Percentiles rank a stretch among this genome's conserved stretches.
phyloP scores from a whole-genome alignment of 257 asterid species.

The Voacanga thouarsii region DNA sequence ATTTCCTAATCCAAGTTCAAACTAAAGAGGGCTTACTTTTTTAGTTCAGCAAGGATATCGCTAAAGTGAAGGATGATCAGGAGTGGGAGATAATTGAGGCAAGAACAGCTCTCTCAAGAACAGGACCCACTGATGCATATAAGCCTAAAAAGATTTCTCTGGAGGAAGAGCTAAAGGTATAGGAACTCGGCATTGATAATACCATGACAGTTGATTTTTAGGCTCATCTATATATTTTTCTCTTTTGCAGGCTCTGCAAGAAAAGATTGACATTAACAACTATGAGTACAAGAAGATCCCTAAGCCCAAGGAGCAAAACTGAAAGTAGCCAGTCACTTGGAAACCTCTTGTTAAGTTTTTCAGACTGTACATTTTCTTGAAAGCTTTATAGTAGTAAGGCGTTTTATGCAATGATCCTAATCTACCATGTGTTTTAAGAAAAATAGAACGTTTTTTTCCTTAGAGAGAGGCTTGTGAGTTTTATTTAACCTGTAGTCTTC shows the following conservation, averaged over 20 bases:
- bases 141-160: constrained; percentile 70
- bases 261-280: constrained; percentile 67
- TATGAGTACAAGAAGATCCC: constrained; percentile 92
- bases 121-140: constrained; percentile 75
- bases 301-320: constrained; percentile 42
- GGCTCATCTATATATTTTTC: not conserved
- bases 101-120: constrained; percentile 71
- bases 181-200: not conserved
- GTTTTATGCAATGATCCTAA: not conserved
- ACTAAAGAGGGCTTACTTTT: constrained; percentile 1
- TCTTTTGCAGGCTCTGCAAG: constrained; percentile 61
- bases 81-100: constrained; percentile 95
- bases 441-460: not conserved
- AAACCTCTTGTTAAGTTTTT: not conserved
- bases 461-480: no score
- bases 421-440: not conserved
- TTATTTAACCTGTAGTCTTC: no score
- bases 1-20: not conserved
- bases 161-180: constrained; percentile 89
- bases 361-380: not conserved
- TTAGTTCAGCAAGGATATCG: constrained; percentile 82
- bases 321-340: not conserved
- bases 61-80: constrained; percentile 82
- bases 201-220: no score
- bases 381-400: not conserved